A percentile compares a stretch with the other conserved stretches of the same genome.
Conservation (phyloP, 352 stramenopile genomes). For the Globisporangium acanthophoron region DNA sequence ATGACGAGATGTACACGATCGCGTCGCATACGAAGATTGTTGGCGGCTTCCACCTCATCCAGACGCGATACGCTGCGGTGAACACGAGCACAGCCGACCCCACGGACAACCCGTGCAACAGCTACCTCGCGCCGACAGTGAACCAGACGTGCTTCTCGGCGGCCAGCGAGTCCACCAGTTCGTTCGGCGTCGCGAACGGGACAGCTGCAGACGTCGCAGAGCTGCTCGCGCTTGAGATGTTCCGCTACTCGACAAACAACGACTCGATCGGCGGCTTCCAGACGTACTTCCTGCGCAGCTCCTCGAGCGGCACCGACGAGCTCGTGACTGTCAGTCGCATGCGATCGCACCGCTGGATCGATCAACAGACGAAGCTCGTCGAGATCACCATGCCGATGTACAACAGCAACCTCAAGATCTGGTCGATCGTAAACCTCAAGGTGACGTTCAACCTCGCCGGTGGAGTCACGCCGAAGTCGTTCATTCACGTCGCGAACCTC, state of each 20-base stretch:
- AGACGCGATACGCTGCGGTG: conserved; percentile 38
- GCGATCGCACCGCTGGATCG: conserved; percentile 47
- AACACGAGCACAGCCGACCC: conserved; percentile 36
- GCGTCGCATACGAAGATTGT: conserved; percentile 60
- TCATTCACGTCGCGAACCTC: conserved; percentile 53
- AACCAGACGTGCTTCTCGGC: conserved; percentile 37
- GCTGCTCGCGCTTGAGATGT: conserved; percentile 47
- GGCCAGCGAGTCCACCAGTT: conserved; percentile 20
- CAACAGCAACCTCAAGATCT: conserved; percentile 57
- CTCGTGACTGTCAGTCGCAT: conserved; percentile 23
- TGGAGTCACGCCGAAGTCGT: conserved; percentile 32
- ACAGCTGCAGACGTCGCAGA: conserved; percentile 19
- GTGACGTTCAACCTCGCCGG: conserved; percentile 58
- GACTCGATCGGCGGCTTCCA: conserved; percentile 39
- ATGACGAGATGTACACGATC: conserved; percentile 44
- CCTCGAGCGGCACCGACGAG: conserved; percentile 26
- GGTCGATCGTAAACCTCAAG: conserved; percentile 51
- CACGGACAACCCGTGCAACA: conserved; percentile 42
- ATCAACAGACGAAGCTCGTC: conserved; percentile 52
- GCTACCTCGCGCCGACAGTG: conserved; percentile 27
- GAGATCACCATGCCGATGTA: conserved; percentile 54
- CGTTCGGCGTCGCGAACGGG: conserved; percentile 36
- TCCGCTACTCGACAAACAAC: conserved; percentile 41
- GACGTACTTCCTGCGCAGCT: conserved; percentile 53
- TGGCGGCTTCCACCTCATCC: conserved; percentile 58